Base-by-base conservation (phyloP, 2,329 filamentous ascomycete genomes). In the Aspergillus floridensis region DNA sequence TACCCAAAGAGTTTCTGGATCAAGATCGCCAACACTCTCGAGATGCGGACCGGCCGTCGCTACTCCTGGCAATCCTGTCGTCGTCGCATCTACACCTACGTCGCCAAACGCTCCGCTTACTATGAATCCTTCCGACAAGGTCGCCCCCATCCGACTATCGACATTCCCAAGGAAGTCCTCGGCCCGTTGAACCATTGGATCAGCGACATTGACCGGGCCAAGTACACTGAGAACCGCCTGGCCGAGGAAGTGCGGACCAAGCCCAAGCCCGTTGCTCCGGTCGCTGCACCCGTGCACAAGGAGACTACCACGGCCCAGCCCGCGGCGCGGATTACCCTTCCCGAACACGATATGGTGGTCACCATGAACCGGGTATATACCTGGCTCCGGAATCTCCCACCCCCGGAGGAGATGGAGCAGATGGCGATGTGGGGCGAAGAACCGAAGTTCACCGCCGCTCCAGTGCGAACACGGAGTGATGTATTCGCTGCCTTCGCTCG, bases 11-110 rank as follows among this genome's bases (percentile, higher is more conserved):
- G 58, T 16, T 70, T 69, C 41, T 72, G 70, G 70, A 46, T 64
- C 16, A 46, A 49, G 3, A 62, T 71, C 6, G 62, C 69, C 5
- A 38, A 52, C 5, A 26, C 53, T 2, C 59, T 71, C 3, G 53
- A 60, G 12, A 38, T 49, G 29, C 26, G 51, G 44, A 66, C 65
- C 12, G 63, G 63, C 32, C 68, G 70, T n/a, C 46, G 56, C 11
- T 72, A 72, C 41, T 71, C 70, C 0, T 70, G 68, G 67, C 66
- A 67, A 38, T 72, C 70, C 3, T 72, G 70, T 46, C 67, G 65
- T 5, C 67, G 69, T 24, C 65, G 66, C 21, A 68, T 72, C 32
- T 49, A 48, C 2, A 59, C 61, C 19, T 59, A 63, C 44, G 57
- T 68, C 29, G 29, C 41, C n/a, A 61, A 66, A 31, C 58, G 62